phyloP scores from a whole-genome alignment of 208 protist genomes.

The Wallacemonas sp. region DNA sequence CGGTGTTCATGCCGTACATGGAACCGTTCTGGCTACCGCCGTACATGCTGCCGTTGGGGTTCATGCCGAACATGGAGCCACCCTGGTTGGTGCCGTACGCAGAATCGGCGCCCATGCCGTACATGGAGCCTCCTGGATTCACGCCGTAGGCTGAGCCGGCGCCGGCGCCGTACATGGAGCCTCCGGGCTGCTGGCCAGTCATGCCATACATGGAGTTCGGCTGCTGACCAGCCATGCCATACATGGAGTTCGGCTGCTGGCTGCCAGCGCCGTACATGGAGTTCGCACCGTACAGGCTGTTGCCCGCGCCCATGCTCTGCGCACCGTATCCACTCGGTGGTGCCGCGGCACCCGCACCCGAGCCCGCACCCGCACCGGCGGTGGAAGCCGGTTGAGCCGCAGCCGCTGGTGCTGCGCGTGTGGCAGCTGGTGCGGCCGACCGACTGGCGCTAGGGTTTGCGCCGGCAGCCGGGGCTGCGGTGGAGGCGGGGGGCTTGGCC shows the following conservation, averaged over 20 bases:
- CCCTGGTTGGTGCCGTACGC: conserved; percentile 10
- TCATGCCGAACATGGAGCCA: conserved; percentile 24
- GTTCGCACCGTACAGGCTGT: no score
- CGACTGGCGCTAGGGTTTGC: background rate
- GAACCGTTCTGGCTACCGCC: conserved; percentile 25
- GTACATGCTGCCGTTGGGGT: conserved; percentile 26
- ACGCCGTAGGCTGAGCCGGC: conserved; percentile 23
- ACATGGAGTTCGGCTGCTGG: conserved; percentile 12
- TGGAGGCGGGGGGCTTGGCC: background rate
- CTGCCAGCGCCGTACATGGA: background rate
- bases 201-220: conserved; percentile 8
- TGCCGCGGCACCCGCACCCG: background rate
- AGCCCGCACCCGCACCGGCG: background rate
- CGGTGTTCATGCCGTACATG: conserved; percentile 30
- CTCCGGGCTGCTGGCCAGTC: background rate
- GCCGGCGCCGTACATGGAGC: conserved; percentile 22
- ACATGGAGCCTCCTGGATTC: conserved; percentile 2
- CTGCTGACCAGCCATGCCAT: background rate
- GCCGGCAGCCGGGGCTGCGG: background rate
- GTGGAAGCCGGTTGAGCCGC: background rate
- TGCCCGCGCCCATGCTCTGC: background rate
- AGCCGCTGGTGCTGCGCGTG: background rate
- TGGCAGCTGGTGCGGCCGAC: background rate
- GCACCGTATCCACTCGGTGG: background rate
- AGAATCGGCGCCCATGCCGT: conserved; percentile 16